Conservation (phyloP, 345 rosid genomes). For the Murraya koenigii region DNA sequence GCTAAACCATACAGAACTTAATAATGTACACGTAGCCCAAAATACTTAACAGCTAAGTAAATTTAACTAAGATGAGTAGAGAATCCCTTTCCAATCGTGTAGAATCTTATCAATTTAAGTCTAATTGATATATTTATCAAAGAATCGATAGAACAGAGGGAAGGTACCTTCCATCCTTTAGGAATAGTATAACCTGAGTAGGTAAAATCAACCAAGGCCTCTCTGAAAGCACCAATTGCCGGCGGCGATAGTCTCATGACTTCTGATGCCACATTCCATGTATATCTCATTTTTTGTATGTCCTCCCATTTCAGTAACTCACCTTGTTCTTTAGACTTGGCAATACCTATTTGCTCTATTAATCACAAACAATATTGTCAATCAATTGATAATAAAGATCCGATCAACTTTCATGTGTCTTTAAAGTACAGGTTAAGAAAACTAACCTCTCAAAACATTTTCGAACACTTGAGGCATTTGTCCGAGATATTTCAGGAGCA, state of each 20-base stretch:
- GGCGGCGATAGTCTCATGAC: background rate
- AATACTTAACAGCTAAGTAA: too few species aligned
- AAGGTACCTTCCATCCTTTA: constrained; percentile 10
- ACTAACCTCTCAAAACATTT: background rate
- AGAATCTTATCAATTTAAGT: too few species aligned
- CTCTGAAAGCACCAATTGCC: constrained; percentile 12
- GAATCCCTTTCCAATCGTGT: too few species aligned
- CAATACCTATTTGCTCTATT: constrained; percentile 10
- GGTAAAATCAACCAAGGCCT: background rate
- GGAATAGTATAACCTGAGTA: constrained; percentile 4
- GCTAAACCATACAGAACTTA: too few species aligned
- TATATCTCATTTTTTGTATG: constrained; percentile 1
- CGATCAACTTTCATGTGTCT: too few species aligned
- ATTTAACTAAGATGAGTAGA: too few species aligned
- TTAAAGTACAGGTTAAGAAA: too few species aligned
- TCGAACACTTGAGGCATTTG: constrained; percentile 9
- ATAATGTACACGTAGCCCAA: too few species aligned
- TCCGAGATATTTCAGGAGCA: constrained; percentile 11
- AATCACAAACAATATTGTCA: background rate
- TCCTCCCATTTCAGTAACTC: constrained; percentile 15
- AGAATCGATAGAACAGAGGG: background rate
- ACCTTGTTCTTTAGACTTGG: constrained; percentile 2
- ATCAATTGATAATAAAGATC: too few species aligned
- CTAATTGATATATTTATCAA: too few species aligned
- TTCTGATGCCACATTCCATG: constrained; percentile 6